Percentiles rank a stretch among this genome's conserved stretches.
Evolutionary conservation across 176 grass and related monocot species (phyloP).

Genomic region (sorghum (Sorghum bicolor)): Sorghum_bicolor_NCBIv3 NC_012876.2:37656001-37656500

Average conservation of each 20-base stretch:
- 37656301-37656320: background rate
- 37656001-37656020: background rate
- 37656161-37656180: slow-evolving; percentile 50
- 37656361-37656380: slow-evolving; percentile 40
- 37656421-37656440: background rate
- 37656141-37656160: slow-evolving; percentile 49
- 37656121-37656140: slow-evolving; percentile 30
- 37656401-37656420: slow-evolving; percentile 16
- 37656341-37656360: slow-evolving; percentile 49
- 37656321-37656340: background rate
- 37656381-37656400: background rate
- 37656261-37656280: slow-evolving; percentile 53
- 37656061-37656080: slow-evolving; percentile 17
- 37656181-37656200: slow-evolving; percentile 48
- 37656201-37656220: slow-evolving; percentile 34
- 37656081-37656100: slow-evolving; percentile 15
- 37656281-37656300: slow-evolving; percentile 18
- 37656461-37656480: slow-evolving; percentile 20
- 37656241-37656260: background rate
- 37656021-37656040: slow-evolving; percentile 18
- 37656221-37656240: background rate
- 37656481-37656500: background rate
- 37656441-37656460: slow-evolving; percentile 24
- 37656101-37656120: slow-evolving; percentile 45
- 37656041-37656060: slow-evolving; percentile 36